Base-by-base conservation (phyloP, 305 asterid genomes). In the Salvia sclarea region DNA sequence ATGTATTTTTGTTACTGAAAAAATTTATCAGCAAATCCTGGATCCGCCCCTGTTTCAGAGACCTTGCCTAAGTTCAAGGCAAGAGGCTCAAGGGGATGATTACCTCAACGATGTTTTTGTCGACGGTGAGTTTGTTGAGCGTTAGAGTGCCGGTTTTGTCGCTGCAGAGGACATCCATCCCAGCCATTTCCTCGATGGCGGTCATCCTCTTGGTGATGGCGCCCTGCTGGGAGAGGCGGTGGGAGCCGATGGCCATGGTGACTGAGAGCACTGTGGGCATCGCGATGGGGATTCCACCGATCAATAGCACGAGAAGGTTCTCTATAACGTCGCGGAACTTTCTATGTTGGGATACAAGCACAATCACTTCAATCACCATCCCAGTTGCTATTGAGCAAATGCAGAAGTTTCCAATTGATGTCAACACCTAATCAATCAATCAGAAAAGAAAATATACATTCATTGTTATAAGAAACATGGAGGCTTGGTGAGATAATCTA, bases 101-200 rank as follows among this genome's bases (percentile, higher is more conserved):
- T 0, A 78, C 83, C 78, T 88, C 92, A 0, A 88, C 52, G 8
- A 88, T 61, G 63, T 61, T 79, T 53, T 76, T 84, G 72, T 88
- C 95, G 1, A 88, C 92, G 8, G 81, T 73, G 30, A 88, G 90
- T 59, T 88, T 88, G 83, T 88, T 88, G 5, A 88, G 75, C 5
- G 95, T 88, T 14, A 88, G 87, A 50, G 92, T 85, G 66, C 95
- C 95, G 6, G 95, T 88, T 77, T 85, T 88, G 64, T 88, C 95
- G 48, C 92, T 85, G 73, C 95, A 88, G 4, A 88, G 79, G 6
- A 87, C 94, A 70, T 87, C 94, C 94, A 87, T 87, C 33, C 94
- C 94, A 2, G 90, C 94, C 94, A 87, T 79, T 65, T 87, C 94
- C 53, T 87, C 91, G 8, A 87, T 87, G 8, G 94, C 94, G 12